Percentiles rank a stretch among this genome's conserved stretches.
phyloP scores from a whole-genome alignment of 768 basidiomycete species.

The Auricularia sp. region DNA sequence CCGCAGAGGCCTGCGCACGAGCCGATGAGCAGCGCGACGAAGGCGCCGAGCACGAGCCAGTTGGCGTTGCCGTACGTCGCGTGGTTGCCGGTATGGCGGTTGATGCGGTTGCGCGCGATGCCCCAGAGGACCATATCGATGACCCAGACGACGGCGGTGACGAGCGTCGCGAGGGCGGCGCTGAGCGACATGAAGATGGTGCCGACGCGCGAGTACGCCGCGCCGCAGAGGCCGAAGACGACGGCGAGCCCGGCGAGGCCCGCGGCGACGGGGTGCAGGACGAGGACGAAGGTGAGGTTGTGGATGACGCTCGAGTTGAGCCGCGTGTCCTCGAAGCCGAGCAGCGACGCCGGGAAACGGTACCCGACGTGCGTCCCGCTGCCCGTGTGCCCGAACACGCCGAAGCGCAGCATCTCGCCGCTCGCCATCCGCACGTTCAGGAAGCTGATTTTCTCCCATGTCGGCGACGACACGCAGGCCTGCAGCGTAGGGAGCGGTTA shows the following conservation, averaged over 20 bases:
- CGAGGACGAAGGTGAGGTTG: conserved; percentile 62
- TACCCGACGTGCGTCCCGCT: conserved; percentile 50
- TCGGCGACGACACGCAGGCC: conserved; percentile 56
- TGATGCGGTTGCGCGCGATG: conserved; percentile 50
- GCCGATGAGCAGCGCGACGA: conserved; percentile 53
- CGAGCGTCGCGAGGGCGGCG: conserved; percentile 54
- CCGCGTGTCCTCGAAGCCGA: conserved; percentile 29
- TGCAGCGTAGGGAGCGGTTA: conserved; percentile 27
- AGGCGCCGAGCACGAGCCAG: conserved; percentile 72
- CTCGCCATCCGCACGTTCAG: conserved; percentile 38
- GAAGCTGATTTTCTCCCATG: conserved; percentile 64
- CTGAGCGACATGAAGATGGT: conserved; percentile 71
- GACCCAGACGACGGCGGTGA: conserved; percentile 59
- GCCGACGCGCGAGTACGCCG: conserved; percentile 52
- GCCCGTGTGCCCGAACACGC: conserved; percentile 72
- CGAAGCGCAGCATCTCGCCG: conserved; percentile 41
- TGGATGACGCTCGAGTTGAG: conserved; percentile 47
- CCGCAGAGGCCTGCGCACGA: conserved; percentile 60
- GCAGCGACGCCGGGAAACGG: conserved; percentile 23
- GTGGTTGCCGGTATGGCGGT: conserved; percentile 27
- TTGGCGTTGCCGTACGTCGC: conserved; percentile 70
- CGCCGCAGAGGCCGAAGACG: conserved; percentile 60
- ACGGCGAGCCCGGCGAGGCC: conserved; percentile 56
- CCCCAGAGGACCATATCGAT: conserved; percentile 78
- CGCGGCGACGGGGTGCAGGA: conserved; percentile 73